phyloP scores from a whole-genome alignment of 2,329 filamentous ascomycete genomes.

The Chaetothyriales sp. region DNA sequence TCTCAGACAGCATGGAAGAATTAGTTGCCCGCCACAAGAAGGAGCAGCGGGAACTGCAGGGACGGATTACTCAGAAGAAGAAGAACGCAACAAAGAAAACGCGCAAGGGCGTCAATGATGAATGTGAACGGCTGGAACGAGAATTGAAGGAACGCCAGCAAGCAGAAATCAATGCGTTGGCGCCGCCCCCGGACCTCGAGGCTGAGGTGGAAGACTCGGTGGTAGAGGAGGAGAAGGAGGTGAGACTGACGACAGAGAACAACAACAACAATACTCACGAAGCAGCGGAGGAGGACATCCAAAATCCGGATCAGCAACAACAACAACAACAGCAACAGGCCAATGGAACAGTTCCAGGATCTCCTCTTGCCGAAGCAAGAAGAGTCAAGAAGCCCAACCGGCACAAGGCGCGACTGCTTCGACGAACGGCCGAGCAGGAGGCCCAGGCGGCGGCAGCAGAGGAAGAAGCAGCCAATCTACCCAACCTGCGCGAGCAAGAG shows the following conservation, averaged over 20 bases:
- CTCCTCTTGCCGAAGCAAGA: constrained; percentile 5
- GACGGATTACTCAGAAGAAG: constrained; percentile 83
- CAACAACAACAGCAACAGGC: too few species aligned
- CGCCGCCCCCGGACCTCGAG: constrained; percentile 12
- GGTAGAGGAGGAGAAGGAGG: constrained; percentile 5
- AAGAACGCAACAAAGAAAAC: constrained; percentile 83
- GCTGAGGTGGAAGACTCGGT: constrained; percentile 18
- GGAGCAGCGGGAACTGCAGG: constrained; percentile 75
- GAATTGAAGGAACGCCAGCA: constrained; percentile 42
- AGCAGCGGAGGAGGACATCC: constrained; percentile 11
- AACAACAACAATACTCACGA: constrained; percentile 4
- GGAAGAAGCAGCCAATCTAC: constrained; percentile 58
- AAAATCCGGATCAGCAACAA: not conserved
- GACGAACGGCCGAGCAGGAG: constrained; percentile 72
- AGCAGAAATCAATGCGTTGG: constrained; percentile 12
- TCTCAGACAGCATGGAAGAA: constrained; percentile 51
- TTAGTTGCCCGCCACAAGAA: constrained; percentile 68
- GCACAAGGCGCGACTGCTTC: constrained; percentile 78
- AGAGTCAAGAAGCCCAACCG: constrained; percentile 63
- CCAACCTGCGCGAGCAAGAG: constrained; percentile 57
- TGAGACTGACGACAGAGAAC: not conserved
- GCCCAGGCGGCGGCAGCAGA: constrained; percentile 52
- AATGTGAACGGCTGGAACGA: constrained; percentile 43
- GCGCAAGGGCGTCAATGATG: constrained; percentile 52
- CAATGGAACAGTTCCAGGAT: not conserved